A percentile compares a stretch with the other conserved stretches of the same genome.
These are phyloP conservation scores for Fusarium lyarnte DNA, from an alignment of 2,329 filamentous ascomycete genomes.

Conservation along the genomic window DNA sequence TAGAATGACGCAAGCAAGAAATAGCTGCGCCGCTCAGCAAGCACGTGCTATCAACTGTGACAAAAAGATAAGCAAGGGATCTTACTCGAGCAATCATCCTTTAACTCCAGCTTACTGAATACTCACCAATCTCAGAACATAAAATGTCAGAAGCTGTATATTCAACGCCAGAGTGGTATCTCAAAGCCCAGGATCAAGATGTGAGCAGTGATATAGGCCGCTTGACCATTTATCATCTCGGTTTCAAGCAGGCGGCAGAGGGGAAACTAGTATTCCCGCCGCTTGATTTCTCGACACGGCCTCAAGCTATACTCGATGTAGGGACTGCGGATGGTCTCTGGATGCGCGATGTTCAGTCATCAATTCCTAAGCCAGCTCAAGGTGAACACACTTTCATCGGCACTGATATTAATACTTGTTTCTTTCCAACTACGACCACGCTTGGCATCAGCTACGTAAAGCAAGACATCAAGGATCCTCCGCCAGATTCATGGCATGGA, in stretches of 20 bases:
- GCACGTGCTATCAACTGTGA: not conserved
- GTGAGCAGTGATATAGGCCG: conserved; percentile 9
- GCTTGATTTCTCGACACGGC: not conserved
- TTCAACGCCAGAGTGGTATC: conserved; percentile 14
- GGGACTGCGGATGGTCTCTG: conserved; percentile 10
- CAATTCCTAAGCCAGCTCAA: fast-evolving
- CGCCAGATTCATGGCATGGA: not conserved
- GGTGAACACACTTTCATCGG: not conserved
- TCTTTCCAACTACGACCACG: not conserved
- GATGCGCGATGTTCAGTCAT: conserved; percentile 1
- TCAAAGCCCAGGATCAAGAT: not conserved
- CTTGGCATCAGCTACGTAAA: not conserved
- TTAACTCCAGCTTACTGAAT: not conserved
- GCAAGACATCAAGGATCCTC: not conserved
- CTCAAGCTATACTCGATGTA: not conserved
- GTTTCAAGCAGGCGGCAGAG: not conserved
- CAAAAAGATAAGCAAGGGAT: not conserved
- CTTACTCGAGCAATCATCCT: not conserved
- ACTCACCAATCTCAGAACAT: fast-evolving
- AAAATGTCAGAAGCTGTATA: not conserved
- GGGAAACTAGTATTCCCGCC: not conserved
- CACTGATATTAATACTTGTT: conserved; percentile 7
- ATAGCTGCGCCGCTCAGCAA: not conserved
- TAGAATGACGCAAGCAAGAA: not conserved
- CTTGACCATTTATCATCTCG: conserved; percentile 3